Evolutionary conservation across 257 asterid species (phyloP).

Genomic region (Plantago ovata): DNA sequence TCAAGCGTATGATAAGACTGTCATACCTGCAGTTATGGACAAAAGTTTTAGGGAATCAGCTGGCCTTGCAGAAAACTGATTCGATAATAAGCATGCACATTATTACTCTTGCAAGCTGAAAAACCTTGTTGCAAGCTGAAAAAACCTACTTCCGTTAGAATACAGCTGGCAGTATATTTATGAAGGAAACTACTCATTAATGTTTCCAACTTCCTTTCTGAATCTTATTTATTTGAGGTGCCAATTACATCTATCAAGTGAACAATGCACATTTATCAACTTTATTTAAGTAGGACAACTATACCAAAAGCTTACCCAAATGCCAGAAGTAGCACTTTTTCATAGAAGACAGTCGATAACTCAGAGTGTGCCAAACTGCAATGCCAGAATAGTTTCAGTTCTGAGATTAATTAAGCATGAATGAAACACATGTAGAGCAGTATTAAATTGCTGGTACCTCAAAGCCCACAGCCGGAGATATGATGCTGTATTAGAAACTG

Average conservation of each 20-base stretch:
- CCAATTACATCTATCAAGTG: not conserved
- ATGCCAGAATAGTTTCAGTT: constrained; percentile 16
- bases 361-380: constrained; percentile 94
- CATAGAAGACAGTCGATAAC: constrained; percentile 87
- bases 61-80: constrained; percentile 3
- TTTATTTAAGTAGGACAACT: not conserved
- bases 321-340: constrained; percentile 83
- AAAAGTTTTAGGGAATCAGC: not conserved
- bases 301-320: constrained; percentile 65
- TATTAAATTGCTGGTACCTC: constrained; percentile 43
- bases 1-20: constrained; percentile 55
- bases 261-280: not conserved
- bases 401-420: constrained; percentile 17
- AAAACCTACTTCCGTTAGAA: no score
- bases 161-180: no score
- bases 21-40: constrained; percentile 56
- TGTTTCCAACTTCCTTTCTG: no score
- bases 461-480: constrained; percentile 95
- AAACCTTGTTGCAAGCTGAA: no score
- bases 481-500: constrained; percentile 94
- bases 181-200: no score
- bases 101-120: not conserved
- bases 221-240: not conserved
- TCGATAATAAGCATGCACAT: not conserved
- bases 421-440: constrained; percentile 14